Evolutionary conservation across 202 grass and related monocot genomes (phyloP), one percentile per base, ranked within the genome.

Genomic region (Digitaria exilis): DNA sequence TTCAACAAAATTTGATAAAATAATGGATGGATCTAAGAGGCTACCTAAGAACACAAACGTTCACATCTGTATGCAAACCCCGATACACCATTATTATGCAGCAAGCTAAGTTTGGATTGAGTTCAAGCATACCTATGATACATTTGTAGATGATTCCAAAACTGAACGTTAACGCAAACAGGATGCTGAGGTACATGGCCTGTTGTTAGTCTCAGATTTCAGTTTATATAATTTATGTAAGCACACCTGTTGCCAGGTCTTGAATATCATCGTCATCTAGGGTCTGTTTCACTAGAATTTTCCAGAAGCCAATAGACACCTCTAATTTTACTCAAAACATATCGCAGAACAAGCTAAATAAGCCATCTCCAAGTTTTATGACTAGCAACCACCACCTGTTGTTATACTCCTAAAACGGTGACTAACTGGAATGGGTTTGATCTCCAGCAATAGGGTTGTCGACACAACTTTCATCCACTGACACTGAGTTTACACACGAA

Each of bases 21-120:
- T 25, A 30, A 46, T 73, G 28, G 78, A 10, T 56, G 46, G n/a
- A 73, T 68, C 26, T 76, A 76, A 69, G 19, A 84, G 19, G 4
- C 39, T 35, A 48, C 29, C 16, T 63, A 45, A 37, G 41, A 75
- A 51, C 8, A 34, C 39, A 54, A 34, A 43, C 52, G 10, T 42
- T 71, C 18, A 26, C 16, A 55, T 32, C 65, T 18, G 24, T 73
- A 80, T 45, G 84, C 5, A 65, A 80, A 41, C 26, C 17, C 45
- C 4, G 24, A 62, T 24, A 56, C 21, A 3, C 55, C 55, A 26
- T 24, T 81, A 19, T 71, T 25, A 32, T 62, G 54, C 24, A 55
- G 55, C 21, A 21, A 9, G 44, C 14, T 29, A 43, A 29, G 46
- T 69, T 21, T 0, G 0, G 28, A 21, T 13, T 57, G 7, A 44